Evolutionary conservation across 345 rosid species (phyloP).

Genomic region (Citrus trifoliata): DNA sequence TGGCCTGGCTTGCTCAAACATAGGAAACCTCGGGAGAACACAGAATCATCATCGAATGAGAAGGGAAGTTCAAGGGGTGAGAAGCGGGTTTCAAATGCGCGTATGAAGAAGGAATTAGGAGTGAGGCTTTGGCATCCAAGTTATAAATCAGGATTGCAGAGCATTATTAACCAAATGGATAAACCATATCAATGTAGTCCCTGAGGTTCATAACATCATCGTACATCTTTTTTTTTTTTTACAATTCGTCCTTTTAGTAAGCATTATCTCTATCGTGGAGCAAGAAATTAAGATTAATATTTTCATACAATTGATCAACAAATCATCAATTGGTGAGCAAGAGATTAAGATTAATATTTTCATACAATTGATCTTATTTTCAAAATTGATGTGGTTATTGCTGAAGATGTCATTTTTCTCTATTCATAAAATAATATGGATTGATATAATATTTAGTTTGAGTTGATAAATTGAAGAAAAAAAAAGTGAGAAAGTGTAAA

Average conservation of each 20-base stretch:
- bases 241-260: not conserved
- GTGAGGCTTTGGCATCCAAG: slow-evolving; percentile 58
- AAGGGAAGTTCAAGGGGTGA: slow-evolving; percentile 44
- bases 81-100: slow-evolving; percentile 61
- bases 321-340: no score
- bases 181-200: slow-evolving; percentile 21
- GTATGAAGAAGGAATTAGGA: slow-evolving; percentile 63
- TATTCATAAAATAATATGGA: no score
- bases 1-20: slow-evolving; percentile 44
- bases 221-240: not conserved
- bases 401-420: no score
- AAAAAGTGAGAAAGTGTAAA: no score
- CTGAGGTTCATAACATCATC: not conserved
- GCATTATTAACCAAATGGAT: slow-evolving; percentile 53
- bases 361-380: no score
- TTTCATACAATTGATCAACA: no score
- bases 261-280: not conserved
- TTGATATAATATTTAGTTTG: no score
- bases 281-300: no score
- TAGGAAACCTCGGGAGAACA: slow-evolving; percentile 23
- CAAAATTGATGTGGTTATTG: no score
- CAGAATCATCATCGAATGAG: slow-evolving; percentile 14
- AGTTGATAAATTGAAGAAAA: no score
- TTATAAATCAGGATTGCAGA: slow-evolving; percentile 68
- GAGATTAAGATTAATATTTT: no score